Percentiles rank a stretch among this genome's conserved stretches.
Evolutionary conservation across 2,329 filamentous ascomycete genomes (phyloP).

Genomic region (Scedosporium dehoogii): DNA sequence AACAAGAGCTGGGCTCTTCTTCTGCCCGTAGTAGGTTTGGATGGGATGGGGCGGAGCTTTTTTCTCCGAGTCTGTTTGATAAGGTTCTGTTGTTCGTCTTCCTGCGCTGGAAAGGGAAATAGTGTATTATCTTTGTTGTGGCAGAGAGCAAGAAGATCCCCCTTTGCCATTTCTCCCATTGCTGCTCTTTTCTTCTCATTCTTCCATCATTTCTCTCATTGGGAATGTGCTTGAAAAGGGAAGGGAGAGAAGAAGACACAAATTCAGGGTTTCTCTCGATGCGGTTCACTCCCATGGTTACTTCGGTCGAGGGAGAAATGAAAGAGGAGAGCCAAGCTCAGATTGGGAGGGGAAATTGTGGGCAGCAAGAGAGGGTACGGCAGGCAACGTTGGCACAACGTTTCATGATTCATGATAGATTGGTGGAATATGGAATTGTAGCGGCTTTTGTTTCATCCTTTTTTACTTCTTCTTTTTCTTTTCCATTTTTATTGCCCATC

Average conservation of each 20-base stretch:
- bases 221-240: neutral
- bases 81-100: slow-evolving; percentile 8
- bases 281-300: neutral
- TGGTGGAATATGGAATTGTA: neutral
- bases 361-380: neutral
- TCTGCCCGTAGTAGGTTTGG: neutral
- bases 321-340: neutral
- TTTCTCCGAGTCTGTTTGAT: slow-evolving; percentile 15
- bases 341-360: neutral
- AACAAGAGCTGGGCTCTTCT: slow-evolving; percentile 1
- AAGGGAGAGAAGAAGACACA: neutral
- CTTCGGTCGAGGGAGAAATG: neutral
- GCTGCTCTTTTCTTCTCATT: neutral
- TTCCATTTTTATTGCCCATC: neutral
- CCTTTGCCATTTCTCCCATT: neutral
- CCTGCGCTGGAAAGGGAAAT: neutral
- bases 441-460: neutral
- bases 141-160: neutral
- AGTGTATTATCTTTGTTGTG: neutral
- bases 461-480: neutral
- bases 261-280: no score
- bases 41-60: neutral
- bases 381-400: neutral
- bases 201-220: neutral
- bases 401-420: slow-evolving; percentile 1